Percentiles rank a stretch among this genome's conserved stretches.
These are phyloP conservation scores for Marchantia polymorpha DNA, from an alignment of 225 moss, liverwort and hornwort species.

Conservation along the genomic window DNA sequence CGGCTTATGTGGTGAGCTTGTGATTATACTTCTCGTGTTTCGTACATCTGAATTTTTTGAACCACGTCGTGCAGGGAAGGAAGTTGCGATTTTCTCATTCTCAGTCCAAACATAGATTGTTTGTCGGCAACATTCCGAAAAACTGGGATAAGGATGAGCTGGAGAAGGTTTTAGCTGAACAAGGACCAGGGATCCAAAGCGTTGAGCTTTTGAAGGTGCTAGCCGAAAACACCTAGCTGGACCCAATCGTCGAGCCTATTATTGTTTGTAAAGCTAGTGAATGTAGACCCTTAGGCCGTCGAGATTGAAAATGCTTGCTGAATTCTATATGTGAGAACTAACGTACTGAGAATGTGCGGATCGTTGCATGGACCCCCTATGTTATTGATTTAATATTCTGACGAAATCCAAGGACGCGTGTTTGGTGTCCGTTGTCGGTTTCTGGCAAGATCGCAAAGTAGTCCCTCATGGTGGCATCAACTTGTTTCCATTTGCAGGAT, in stretches of 20 bases:
- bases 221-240: background rate
- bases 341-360: background rate
- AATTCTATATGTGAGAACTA: background rate
- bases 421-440: too few species aligned
- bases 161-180: slow-evolving; percentile 88
- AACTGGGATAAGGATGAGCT: slow-evolving; percentile 99
- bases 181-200: slow-evolving; percentile 98
- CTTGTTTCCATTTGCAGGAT: slow-evolving; percentile 53
- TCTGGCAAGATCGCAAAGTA: too few species aligned
- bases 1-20: background rate
- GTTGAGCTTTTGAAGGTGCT: slow-evolving; percentile 92
- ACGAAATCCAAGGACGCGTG: too few species aligned
- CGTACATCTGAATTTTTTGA: background rate
- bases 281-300: background rate
- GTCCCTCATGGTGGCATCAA: too few species aligned
- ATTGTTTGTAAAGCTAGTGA: background rate
- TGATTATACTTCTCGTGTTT: too few species aligned
- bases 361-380: too few species aligned
- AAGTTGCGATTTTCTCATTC: slow-evolving; percentile 97
- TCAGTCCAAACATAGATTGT: slow-evolving; percentile 96
- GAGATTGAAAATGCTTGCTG: background rate
- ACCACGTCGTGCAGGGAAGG: slow-evolving; percentile 56
- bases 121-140: slow-evolving; percentile 98
- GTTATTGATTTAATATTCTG: too few species aligned
- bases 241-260: background rate